These are phyloP conservation scores for Bryopsis sp. DNA, from an alignment of 139 green algal species.

Conservation along the genomic window DNA sequence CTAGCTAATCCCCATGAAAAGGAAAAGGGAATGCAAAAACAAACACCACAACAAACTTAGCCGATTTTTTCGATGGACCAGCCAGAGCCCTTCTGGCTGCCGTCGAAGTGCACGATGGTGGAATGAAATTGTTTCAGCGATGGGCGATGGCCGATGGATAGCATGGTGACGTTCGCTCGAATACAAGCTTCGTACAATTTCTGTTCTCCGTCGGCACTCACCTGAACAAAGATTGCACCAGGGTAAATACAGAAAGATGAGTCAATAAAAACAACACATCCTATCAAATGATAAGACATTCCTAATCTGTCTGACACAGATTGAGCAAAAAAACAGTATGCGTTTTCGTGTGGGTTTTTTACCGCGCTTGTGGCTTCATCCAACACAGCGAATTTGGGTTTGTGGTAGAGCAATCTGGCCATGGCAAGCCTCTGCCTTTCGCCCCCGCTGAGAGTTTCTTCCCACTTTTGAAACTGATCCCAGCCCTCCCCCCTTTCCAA, in stretches of 20 bases:
- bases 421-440: constrained; percentile 90
- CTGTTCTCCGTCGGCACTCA: constrained; percentile 54
- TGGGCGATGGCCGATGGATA: constrained; percentile 82
- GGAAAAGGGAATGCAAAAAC: too few species aligned
- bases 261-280: neutral
- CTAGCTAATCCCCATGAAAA: too few species aligned
- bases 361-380: constrained; percentile 88
- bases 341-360: too few species aligned
- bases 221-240: constrained; percentile 27
- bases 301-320: too few species aligned
- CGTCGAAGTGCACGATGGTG: constrained; percentile 31
- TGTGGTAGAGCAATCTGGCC: constrained; percentile 82
- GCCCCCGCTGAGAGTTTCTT: constrained; percentile 71
- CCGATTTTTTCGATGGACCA: constrained; percentile 27
- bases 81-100: constrained; percentile 23
- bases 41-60: too few species aligned
- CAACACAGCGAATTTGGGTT: constrained; percentile 71
- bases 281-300: too few species aligned
- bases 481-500: constrained; percentile 47
- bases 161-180: constrained; percentile 67
- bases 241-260: neutral
- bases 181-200: constrained; percentile 57
- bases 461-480: constrained; percentile 62
- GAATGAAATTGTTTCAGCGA: constrained; percentile 48
- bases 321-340: too few species aligned